Base-by-base conservation (phyloP, 2,329 filamentous ascomycete species). In the Colletotrichum liaoningense region DNA sequence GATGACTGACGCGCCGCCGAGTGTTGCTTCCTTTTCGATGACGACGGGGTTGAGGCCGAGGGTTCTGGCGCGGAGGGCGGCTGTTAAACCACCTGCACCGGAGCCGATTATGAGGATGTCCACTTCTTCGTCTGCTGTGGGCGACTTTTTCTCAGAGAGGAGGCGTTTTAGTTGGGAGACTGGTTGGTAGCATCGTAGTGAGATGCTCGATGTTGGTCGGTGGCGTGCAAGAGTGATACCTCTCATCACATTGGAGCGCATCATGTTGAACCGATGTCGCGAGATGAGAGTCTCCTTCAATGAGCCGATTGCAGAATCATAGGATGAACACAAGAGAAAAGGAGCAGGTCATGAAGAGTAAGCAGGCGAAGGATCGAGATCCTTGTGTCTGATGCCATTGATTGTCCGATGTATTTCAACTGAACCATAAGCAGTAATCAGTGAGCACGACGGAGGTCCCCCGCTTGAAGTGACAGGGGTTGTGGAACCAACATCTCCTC, bases 1-100 rank as follows among this genome's bases (percentile, higher is more conserved):
- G 57, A 78, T 81, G n/a, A 77, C 77, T 11, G 81, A 77, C 1
- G 82, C 79, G 22, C 82, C 82, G 12, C 82, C 82, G 42, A 83
- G 72, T 28, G 76, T 78, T 38, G 74, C 56, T 8, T 74, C 74
- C 71, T 83, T 83, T 67, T 84, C 82, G 55, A 81, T 75, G 8
- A 84, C 74, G 1, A 83, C 74, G 6, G 78, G 66, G 26, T 60
- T 63, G 22, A 79, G 75, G 24, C 79, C 76, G 19, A 76, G 75
- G 14, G 69, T 71, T 49, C 76, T 60, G 49, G 79, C 75, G 3
- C 79, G 76, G 26, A 83, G 74, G 2, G 80, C 80, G 3, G 82
- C 80, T 5, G 78, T 79, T 22, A 83, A 77, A 2, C 76, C 81
- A 1, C 77, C 78, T 1, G 76, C 81, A 5, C 82, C 82, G 5